phyloP scores from a whole-genome alignment of 306 rosid genomes.

The Malus asiatica region DNA sequence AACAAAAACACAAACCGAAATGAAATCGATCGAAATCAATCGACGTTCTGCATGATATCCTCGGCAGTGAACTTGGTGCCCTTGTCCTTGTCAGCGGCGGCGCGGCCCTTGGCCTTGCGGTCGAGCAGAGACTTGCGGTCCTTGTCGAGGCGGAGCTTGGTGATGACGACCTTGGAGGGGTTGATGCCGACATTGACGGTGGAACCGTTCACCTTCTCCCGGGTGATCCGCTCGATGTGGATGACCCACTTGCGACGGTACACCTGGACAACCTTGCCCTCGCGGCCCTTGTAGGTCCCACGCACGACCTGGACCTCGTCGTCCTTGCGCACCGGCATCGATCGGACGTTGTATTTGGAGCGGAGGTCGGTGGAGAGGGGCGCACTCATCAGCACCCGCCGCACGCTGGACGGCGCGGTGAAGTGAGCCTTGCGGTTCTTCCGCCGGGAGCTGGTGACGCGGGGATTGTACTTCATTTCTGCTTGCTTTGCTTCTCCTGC shows the following conservation, averaged over 20 bases:
- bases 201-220: background rate
- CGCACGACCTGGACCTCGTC: background rate
- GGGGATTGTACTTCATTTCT: background rate
- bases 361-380: background rate
- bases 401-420: background rate
- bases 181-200: background rate
- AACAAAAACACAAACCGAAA: background rate
- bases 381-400: background rate
- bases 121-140: background rate
- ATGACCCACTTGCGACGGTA: background rate
- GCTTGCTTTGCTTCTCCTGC: background rate
- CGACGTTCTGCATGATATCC: background rate
- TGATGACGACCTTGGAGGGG: background rate
- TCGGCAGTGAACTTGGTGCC: background rate
- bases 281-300: background rate
- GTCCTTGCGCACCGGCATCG: background rate
- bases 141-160: background rate
- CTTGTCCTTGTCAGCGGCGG: background rate
- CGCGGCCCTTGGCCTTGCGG: background rate
- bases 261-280: background rate
- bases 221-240: background rate
- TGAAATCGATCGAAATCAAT: background rate
- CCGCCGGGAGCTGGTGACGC: background rate
- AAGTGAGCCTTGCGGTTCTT: background rate
- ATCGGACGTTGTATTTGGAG: background rate